Base-by-base conservation (phyloP, 257 asterid species). In the Forsythia suspensa region DNA sequence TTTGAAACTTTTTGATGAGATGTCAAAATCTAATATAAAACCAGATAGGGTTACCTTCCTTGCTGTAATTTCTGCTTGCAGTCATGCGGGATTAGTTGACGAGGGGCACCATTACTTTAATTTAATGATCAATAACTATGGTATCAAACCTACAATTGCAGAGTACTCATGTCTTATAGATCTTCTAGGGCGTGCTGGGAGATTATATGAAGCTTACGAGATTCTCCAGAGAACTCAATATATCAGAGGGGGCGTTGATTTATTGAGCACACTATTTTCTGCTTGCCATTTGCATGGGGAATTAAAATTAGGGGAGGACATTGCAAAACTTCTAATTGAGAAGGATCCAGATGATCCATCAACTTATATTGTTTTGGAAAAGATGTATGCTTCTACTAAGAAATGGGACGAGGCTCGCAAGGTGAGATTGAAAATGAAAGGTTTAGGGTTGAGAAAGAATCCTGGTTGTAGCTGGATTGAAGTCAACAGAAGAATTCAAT, bases 381-480 rank as follows among this genome's bases (percentile, higher is more conserved):
- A 85, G 46, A 74, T 85, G 82, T 82, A 77, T 72, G 79, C 83
- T 44, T 82, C 80, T 4, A 61, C 76, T 38, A 61, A 71, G 48
- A 75, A 80, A 75, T 82, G 89, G 87, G 75, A 78, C 29, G 77
- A 74, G 20, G 75, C 74, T 18, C 78, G 80, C 38, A 78, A 72
- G 70, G 63, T 85, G 44, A 74, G 89, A 72, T 39, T 75, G 80
- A 82, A 80, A 73, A 77, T 82, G 89, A 85, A 80, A 74, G 83
- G 74, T 43, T 81, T 80, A 9, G 83, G 82, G 5, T 57, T 85
- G 80, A 80, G 41, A 72, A 85, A 82, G 75, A 82, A 80, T 66
- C 85, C 89, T 38, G 85, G 83, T 7, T 85, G 85, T 71, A 85
- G 89, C 79, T 82, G 89, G 89, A 80, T 82, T 77, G 85, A 85